These are phyloP conservation scores for Solanum tacnaense DNA, from an alignment of 257 asterid genomes.

Conservation along the genomic window DNA sequence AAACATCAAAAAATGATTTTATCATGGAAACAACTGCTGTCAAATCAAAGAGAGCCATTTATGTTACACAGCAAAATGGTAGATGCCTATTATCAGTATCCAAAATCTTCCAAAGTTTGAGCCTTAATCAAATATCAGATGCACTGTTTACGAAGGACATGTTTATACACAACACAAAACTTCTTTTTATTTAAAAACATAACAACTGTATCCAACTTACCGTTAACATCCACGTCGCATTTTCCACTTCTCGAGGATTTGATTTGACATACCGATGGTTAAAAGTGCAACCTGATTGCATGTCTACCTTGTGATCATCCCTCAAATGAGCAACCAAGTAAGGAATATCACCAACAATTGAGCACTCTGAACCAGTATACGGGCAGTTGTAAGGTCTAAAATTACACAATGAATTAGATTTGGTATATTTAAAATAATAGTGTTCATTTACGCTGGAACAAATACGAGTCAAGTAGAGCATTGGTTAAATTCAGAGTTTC, in stretches of 20 bases:
- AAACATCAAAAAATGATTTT: no score
- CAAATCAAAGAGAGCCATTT: no score
- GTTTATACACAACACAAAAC: not conserved
- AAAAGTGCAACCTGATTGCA: constrained; percentile 56
- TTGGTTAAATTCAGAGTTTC: not conserved
- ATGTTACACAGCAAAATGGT: no score
- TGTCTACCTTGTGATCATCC: constrained; percentile 51
- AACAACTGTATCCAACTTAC: constrained; percentile 14
- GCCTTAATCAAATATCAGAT: no score
- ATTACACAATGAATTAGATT: constrained; percentile 10
- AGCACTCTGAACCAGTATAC: constrained; percentile 51
- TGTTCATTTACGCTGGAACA: not conserved
- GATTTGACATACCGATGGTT: constrained; percentile 55
- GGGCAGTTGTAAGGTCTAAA: constrained; percentile 53
- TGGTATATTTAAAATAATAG: not conserved
- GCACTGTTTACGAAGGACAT: no score
- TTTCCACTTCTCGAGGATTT: constrained; percentile 46
- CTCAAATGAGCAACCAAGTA: constrained; percentile 33
- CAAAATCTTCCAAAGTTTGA: no score
- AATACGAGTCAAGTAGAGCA: not conserved
- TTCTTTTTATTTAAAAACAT: not conserved
- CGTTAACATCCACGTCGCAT: constrained; percentile 58
- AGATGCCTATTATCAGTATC: no score
- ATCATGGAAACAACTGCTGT: no score
- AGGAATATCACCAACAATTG: constrained; percentile 34